A percentile compares a stretch with the other conserved stretches of the same genome.
These are phyloP conservation scores for Sanghuangporus weigelae DNA, from an alignment of 1,284 basidiomycete genomes.

Conservation along the genomic window DNA sequence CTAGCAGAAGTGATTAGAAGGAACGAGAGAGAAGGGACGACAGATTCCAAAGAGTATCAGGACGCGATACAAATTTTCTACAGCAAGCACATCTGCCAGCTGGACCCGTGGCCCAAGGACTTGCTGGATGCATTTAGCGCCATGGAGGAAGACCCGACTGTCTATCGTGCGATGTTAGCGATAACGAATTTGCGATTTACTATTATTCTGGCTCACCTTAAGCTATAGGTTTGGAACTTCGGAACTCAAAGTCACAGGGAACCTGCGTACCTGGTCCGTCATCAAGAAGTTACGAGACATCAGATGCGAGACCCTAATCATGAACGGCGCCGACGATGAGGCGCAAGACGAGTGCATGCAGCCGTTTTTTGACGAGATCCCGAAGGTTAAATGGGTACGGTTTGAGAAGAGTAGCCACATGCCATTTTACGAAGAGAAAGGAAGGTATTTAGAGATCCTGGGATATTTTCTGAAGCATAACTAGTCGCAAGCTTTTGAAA, in stretches of 20 bases:
- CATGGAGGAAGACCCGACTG: conserved; percentile 24
- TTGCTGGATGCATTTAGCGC: conserved; percentile 22
- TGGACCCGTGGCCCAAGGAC: conserved; percentile 24
- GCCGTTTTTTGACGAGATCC: conserved; percentile 29
- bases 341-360: conserved; percentile 26
- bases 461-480: background rate
- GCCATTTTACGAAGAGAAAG: conserved; percentile 28
- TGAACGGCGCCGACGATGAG: conserved; percentile 29
- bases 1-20: conserved; percentile 20
- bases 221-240: conserved; percentile 27
- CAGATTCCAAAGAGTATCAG: conserved; percentile 23
- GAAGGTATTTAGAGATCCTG: conserved; percentile 2
- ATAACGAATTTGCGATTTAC: too few relatives aligned
- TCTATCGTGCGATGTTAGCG: conserved; percentile 24
- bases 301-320: conserved; percentile 28
- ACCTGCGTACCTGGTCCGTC: conserved; percentile 29
- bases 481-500: background rate
- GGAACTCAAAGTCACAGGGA: conserved; percentile 27
- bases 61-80: conserved; percentile 23
- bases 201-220: background rate
- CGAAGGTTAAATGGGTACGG: conserved; percentile 29
- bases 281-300: conserved; percentile 30
- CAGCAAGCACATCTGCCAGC: conserved; percentile 19
- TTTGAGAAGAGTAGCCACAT: conserved; percentile 28
- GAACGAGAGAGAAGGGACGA: conserved; percentile 28